phyloP scores from a whole-genome alignment of 495 filamentous ascomycete genomes.

The Hypoxylon lenormandii region DNA sequence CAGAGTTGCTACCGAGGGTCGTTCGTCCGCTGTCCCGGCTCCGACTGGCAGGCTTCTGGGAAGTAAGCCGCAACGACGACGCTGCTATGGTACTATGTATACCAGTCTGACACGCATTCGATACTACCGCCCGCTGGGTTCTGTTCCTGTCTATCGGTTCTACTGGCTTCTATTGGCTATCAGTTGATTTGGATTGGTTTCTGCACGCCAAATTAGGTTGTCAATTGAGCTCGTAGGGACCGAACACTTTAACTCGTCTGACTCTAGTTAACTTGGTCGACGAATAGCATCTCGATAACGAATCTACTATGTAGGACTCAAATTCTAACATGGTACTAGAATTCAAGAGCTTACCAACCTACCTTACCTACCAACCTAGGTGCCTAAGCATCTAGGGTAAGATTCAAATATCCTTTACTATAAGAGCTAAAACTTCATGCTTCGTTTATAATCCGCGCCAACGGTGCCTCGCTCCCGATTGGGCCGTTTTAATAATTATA shows the following conservation, averaged over 20 bases:
- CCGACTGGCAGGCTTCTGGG: not conserved
- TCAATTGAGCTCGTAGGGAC: constrained; percentile 3
- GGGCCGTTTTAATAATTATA: no score
- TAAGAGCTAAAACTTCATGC: no score
- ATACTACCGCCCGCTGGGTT: not conserved
- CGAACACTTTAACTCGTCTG: not conserved
- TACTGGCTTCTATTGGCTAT: no score
- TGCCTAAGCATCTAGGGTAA: constrained; percentile 10
- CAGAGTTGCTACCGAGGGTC: constrained; percentile 21
- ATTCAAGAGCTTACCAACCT: no score
- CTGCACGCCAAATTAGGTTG: not conserved
- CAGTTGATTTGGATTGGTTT: not conserved
- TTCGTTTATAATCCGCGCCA: no score
- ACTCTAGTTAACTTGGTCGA: not conserved
- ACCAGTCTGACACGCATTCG: no score
- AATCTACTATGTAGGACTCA: constrained; percentile 2
- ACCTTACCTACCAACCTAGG: not conserved
- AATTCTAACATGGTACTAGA: not conserved
- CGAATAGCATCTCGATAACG: not conserved
- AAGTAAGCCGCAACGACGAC: no score
- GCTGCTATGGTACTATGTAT: no score
- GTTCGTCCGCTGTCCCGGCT: constrained; percentile 18
- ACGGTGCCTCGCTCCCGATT: no score
- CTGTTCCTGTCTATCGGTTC: no score
- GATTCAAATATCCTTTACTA: no score